A percentile compares a stretch with the other conserved stretches of the same genome.
These are phyloP conservation scores for Sporothrix brunneoviolacea DNA, from an alignment of 2,329 filamentous ascomycete genomes.

Conservation along the genomic window DNA sequence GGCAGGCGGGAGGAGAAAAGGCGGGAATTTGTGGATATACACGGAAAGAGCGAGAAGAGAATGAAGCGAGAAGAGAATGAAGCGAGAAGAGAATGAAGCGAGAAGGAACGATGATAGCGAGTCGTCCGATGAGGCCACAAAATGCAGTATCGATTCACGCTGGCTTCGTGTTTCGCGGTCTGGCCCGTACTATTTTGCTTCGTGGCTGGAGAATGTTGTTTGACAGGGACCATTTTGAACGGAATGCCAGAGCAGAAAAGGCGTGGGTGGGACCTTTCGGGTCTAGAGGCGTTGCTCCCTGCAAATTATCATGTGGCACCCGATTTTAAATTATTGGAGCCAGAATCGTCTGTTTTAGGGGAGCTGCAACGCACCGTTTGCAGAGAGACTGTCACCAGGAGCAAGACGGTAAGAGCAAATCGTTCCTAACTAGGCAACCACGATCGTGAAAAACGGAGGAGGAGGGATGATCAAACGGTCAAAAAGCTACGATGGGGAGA, in stretches of 20 bases:
- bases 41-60: background rate
- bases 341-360: slow-evolving; percentile 14
- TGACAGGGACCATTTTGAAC: slow-evolving; percentile 1
- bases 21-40: background rate
- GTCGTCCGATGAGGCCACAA: background rate
- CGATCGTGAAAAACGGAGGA: slow-evolving; percentile 6
- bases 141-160: background rate
- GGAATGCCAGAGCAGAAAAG: background rate
- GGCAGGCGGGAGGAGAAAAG: background rate
- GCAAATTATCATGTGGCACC: slow-evolving; percentile 13
- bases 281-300: slow-evolving; percentile 1
- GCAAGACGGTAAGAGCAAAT: background rate
- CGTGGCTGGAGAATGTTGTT: slow-evolving; percentile 10
- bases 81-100: background rate
- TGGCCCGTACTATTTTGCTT: background rate
- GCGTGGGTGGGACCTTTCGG: slow-evolving; percentile 8
- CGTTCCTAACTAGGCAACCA: background rate
- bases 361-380: slow-evolving; percentile 10
- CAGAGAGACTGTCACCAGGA: background rate
- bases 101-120: slow-evolving; percentile 8
- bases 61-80: background rate
- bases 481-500: background rate
- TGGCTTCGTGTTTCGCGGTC: background rate
- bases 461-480: slow-evolving; percentile 6
- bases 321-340: slow-evolving; percentile 15